Evolutionary conservation across 768 basidiomycete species (phyloP), one percentile per base, ranked within the genome.

Genomic region (Hypsizygus marmoreus): DNA sequence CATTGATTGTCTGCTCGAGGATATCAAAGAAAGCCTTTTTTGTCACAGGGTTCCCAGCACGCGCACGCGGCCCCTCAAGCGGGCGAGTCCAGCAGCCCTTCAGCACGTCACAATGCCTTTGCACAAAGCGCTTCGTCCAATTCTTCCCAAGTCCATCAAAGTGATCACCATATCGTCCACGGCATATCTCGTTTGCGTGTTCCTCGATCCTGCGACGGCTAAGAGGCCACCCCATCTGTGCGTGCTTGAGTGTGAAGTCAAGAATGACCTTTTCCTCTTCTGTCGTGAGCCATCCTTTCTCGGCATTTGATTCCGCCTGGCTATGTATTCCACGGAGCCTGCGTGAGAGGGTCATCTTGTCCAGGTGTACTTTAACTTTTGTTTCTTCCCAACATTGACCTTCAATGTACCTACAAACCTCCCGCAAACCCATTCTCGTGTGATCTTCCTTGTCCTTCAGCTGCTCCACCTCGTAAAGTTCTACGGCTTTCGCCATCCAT

Each of bases 101-200:
- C 5, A 76, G 43, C 4, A 41, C 24, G 14, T 66, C 45, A 2
- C 40, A 36, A 45, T 75, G 61, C 42, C 59, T 57, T 40, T 55
- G 43, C 10, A 57, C 16, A 50, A 71, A 72, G 5, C 57, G 49
- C 14, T 50, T n/a, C 3, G 66, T 65, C 71, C 70, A 75, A 12
- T 69, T 59, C 19, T 60, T 57, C 1, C 72, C 69, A 28, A 73
- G 62, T 26, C 70, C 65, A 7, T 19, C 20, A 41, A 70, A 72
- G 26, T 44, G 25, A 28, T 55, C 41, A 7, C 67, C 66, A 23
- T 63, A 52, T 0, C 53, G 45, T 12, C 68, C 65, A 6, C 35
- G 30, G 23, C 48, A 51, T 22, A 72, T 65, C 3, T 45, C 30
- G 48, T 74, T 59, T 23, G 66, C 68, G 52, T 63, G 54, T 46